Evolutionary conservation across 2,329 filamentous ascomycete genomes (phyloP).

Genomic region (Blastomyces percursus): DNA sequence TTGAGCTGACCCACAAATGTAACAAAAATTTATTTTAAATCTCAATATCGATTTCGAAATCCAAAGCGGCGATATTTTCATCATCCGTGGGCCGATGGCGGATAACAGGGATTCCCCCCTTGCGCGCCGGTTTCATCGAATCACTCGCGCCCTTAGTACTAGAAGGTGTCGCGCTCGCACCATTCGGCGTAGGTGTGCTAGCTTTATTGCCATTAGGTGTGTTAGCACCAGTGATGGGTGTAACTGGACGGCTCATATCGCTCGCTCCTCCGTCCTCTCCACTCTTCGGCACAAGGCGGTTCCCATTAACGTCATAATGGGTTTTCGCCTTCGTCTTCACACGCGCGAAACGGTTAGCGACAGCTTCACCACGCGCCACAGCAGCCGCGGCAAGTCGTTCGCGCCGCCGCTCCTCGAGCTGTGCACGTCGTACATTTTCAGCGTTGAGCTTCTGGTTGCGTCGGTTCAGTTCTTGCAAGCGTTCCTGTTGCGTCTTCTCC

Average conservation of each 20-base stretch:
- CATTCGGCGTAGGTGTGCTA: constrained; percentile 46
- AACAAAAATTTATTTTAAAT: constrained; percentile 39
- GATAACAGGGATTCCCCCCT: constrained; percentile 54
- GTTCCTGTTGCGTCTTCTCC: constrained; percentile 60
- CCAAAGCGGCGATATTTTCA: constrained; percentile 79
- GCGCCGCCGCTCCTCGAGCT: constrained; percentile 65
- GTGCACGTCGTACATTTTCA: constrained; percentile 83
- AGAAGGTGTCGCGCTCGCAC: constrained; percentile 25
- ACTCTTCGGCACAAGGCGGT: constrained; percentile 27
- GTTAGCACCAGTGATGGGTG: constrained; percentile 40
- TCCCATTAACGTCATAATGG: constrained; percentile 51
- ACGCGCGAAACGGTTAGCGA: constrained; percentile 46
- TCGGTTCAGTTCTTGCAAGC: constrained; percentile 70
- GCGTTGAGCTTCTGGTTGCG: constrained; percentile 74
- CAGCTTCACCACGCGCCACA: constrained; percentile 52
- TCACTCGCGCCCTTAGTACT: constrained; percentile 18
- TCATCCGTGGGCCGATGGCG: constrained; percentile 73
- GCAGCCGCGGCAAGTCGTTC: constrained; percentile 51
- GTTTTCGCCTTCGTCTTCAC: constrained; percentile 58
- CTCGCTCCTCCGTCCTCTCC: constrained; percentile 13
- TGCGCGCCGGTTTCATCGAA: constrained; percentile 28
- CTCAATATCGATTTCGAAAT: constrained; percentile 85
- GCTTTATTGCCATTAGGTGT: constrained; percentile 45
- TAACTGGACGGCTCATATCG: constrained; percentile 38
- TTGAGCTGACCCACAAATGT: not conserved